A percentile compares a stretch with the other conserved stretches of the same genome.
Conservation (phyloP, 352 stramenopile species). For the Blastocystis sp. region DNA sequence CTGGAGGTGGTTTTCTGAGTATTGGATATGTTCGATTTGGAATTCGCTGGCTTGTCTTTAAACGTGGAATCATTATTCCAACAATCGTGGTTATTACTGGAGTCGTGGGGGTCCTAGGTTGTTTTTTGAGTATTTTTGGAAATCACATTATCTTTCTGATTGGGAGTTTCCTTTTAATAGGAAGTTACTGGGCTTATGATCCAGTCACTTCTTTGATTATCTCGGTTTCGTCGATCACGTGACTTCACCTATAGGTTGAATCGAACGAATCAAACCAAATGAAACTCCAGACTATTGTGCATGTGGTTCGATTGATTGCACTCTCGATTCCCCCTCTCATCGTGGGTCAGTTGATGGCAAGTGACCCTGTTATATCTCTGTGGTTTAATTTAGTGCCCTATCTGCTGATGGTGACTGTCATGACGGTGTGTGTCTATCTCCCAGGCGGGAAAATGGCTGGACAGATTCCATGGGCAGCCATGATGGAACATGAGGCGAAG, state of each 20-base stretch:
- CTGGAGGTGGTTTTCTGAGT: background rate
- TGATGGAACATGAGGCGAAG: conserved; percentile 5
- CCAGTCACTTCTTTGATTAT: conserved; percentile 4
- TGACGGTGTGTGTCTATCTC: conserved; percentile 32
- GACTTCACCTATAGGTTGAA: background rate
- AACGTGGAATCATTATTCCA: background rate
- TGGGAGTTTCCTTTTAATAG: background rate
- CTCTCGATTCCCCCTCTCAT: background rate
- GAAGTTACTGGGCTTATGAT: background rate
- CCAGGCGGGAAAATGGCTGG: conserved; percentile 8
- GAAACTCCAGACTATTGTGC: background rate
- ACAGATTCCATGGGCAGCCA: background rate
- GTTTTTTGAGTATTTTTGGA: background rate
- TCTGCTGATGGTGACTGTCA: background rate
- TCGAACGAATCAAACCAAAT: background rate
- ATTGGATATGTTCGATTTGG: background rate
- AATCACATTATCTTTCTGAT: background rate
- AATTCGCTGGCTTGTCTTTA: conserved; percentile 1
- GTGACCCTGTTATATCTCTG: background rate
- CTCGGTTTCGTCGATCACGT: background rate
- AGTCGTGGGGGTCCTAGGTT: background rate
- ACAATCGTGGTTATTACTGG: background rate
- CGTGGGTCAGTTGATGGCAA: background rate
- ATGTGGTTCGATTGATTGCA: background rate
- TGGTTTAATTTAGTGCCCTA: background rate